phyloP scores from a whole-genome alignment of 2,329 filamentous ascomycete species.

The Tolypocladium cylindrosporum region DNA sequence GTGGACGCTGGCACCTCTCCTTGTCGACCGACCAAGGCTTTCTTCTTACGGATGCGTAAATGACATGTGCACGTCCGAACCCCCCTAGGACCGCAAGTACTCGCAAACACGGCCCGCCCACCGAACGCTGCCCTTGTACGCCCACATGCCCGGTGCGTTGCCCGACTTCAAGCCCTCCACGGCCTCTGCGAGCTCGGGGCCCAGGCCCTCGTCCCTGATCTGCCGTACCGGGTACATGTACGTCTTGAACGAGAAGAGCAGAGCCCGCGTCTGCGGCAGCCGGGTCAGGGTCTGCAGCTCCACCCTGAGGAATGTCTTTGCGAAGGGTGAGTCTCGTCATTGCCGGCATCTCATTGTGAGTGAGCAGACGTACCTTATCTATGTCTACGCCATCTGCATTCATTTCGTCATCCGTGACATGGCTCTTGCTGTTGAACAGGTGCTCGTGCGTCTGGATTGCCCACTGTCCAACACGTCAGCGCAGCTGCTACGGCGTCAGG shows the following conservation, averaged over 20 bases:
- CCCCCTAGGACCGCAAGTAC: conserved; percentile 27
- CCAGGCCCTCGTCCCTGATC: conserved; percentile 38
- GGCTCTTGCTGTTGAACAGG: conserved; percentile 28
- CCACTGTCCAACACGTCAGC: conserved; percentile 27
- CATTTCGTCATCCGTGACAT: conserved; percentile 23
- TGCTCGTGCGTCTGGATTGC: conserved; percentile 31
- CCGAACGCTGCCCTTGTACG: conserved; percentile 37
- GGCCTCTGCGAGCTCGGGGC: conserved; percentile 35
- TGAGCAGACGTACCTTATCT: conserved; percentile 17
- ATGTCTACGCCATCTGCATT: conserved; percentile 28
- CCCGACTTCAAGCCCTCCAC: conserved; percentile 40
- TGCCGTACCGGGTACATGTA: conserved; percentile 38
- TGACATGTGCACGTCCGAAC: not conserved
- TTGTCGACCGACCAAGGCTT: too few relatives aligned
- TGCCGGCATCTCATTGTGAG: not conserved
- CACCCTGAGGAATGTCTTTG: conserved; percentile 29
- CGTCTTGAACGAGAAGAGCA: conserved; percentile 48
- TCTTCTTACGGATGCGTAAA: too few relatives aligned
- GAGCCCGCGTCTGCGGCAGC: conserved; percentile 32
- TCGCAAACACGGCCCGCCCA: conserved; percentile 38
- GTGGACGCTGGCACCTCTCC: too few relatives aligned
- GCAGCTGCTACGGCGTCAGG: not conserved
- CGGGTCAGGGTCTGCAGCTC: conserved; percentile 43
- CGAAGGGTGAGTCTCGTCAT: not conserved
- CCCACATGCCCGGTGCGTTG: conserved; percentile 44